Conservation (phyloP, 148 eudicot genomes). For the Chenopodium berlandieri region DNA sequence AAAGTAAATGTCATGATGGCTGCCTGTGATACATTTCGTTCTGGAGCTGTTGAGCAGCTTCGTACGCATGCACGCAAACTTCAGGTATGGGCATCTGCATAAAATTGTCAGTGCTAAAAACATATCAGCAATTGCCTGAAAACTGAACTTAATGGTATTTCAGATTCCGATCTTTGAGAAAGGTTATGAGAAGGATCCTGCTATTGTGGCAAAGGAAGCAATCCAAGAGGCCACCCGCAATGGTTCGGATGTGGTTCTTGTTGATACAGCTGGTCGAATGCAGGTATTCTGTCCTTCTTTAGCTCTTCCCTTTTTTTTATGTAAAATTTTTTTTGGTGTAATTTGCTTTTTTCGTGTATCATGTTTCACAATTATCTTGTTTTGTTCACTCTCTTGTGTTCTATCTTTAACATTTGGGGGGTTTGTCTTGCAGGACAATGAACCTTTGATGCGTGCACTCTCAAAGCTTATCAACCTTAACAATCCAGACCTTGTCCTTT, state of each 20-base stretch:
- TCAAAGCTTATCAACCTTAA: slow-evolving; percentile 86
- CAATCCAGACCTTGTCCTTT: slow-evolving; percentile 83
- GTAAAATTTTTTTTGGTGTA: too few relatives aligned
- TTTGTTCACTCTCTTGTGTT: neutral
- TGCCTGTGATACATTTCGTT: slow-evolving; percentile 96
- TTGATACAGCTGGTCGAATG: slow-evolving; percentile 99
- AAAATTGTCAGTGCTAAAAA: neutral
- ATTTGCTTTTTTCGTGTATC: neutral
- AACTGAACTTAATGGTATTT: slow-evolving; percentile 14
- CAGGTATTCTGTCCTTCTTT: slow-evolving; percentile 49
- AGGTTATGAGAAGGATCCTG: slow-evolving; percentile 99
- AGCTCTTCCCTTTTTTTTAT: neutral
- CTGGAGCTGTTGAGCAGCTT: slow-evolving; percentile 98
- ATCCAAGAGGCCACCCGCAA: slow-evolving; percentile 83
- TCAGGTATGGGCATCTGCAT: slow-evolving; percentile 48
- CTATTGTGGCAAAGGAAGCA: slow-evolving; percentile 96
- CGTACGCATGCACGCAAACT: slow-evolving; percentile 98
- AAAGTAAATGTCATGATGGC: slow-evolving; percentile 96
- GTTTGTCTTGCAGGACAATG: slow-evolving; percentile 69
- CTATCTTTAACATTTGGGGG: neutral
- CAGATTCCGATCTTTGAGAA: slow-evolving; percentile 98
- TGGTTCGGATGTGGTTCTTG: slow-evolving; percentile 98
- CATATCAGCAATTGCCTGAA: neutral
- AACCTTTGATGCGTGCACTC: slow-evolving; percentile 95
- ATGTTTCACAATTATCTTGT: neutral